These are phyloP conservation scores for Colletotrichum australisinense DNA, from an alignment of 2,329 filamentous ascomycete species.

Conservation along the genomic window DNA sequence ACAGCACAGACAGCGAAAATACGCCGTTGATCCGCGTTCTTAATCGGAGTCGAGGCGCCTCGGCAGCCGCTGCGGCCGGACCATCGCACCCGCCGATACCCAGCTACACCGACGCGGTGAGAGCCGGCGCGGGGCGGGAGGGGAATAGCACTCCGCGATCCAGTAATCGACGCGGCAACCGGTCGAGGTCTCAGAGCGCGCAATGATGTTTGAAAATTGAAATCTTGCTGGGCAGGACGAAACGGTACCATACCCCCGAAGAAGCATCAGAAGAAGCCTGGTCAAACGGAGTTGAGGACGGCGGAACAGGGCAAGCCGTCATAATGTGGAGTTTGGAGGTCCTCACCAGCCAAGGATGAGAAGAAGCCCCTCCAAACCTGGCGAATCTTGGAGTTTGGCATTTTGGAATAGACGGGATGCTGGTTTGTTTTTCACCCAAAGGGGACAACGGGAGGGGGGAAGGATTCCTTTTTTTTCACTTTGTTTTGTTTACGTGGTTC, in stretches of 20 bases:
- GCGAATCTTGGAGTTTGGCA: conserved; percentile 35
- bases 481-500: conserved; percentile 6
- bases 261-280: conserved; percentile 3
- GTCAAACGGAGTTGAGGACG: conserved; percentile 15
- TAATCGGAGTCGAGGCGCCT: conserved; percentile 63
- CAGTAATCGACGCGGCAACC: conserved; percentile 25
- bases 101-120: conserved; percentile 82
- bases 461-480: neutral
- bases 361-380: conserved; percentile 1
- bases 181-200: conserved; percentile 37
- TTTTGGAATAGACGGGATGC: conserved; percentile 33
- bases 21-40: conserved; percentile 63
- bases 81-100: conserved; percentile 75
- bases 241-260: conserved; percentile 26
- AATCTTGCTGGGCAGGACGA: conserved; percentile 33
- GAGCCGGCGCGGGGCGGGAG: conserved; percentile 61
- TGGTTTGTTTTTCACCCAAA: conserved; percentile 11
- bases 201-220: conserved; percentile 30
- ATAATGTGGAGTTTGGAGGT: conserved; percentile 23
- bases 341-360: neutral
- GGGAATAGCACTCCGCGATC: conserved; percentile 51
- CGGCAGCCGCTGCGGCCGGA: conserved; percentile 53
- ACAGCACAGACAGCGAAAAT: conserved; percentile 68
- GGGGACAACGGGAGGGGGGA: conserved; percentile 20
- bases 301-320: conserved; percentile 15